These are phyloP conservation scores for Microdochium nivale DNA, from an alignment of 2,329 filamentous ascomycete genomes.

Conservation along the genomic window DNA sequence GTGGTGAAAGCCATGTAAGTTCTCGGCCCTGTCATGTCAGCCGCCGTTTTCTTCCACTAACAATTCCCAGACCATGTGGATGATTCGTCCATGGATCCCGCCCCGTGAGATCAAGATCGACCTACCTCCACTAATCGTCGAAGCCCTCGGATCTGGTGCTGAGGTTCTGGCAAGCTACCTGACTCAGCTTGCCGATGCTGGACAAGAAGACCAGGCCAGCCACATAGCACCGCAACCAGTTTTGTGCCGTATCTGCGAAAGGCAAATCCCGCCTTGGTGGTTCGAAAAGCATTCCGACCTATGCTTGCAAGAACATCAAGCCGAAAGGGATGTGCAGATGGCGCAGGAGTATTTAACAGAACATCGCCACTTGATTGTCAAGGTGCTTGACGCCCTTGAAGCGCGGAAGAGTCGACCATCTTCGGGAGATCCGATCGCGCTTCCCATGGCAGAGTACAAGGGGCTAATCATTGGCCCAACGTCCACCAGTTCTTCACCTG, in stretches of 20 bases:
- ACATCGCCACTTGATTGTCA: conserved; percentile 90
- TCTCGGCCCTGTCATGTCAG: conserved; percentile 1
- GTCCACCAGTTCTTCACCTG: conserved; percentile 62
- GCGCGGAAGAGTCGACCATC: conserved; percentile 60
- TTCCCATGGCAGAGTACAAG: conserved; percentile 73
- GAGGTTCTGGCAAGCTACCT: conserved; percentile 92
- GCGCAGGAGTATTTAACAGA: conserved; percentile 87
- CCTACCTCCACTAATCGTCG: conserved; percentile 78
- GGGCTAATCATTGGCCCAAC: conserved; percentile 72
- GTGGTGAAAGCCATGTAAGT: conserved; percentile 83
- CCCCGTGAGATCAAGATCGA: conserved; percentile 95
- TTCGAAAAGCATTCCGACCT: conserved; percentile 98
- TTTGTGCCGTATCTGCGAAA: conserved; percentile 93
- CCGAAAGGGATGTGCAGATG: conserved; percentile 97
- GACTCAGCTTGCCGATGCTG: conserved; percentile 77
- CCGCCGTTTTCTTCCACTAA: conserved; percentile 13
- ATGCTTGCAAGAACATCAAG: conserved; percentile 89
- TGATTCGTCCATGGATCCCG: conserved; percentile 85
- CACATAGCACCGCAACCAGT: conserved; percentile 77
- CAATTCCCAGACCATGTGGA: conserved; percentile 84
- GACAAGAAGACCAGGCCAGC: conserved; percentile 63
- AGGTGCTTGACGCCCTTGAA: conserved; percentile 86
- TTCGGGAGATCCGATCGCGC: conserved; percentile 41
- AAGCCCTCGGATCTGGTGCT: conserved; percentile 87
- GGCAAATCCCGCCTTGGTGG: conserved; percentile 98